Conservation (phyloP, 345 rosid species). For the Psidium friedrichsthalianum region DNA sequence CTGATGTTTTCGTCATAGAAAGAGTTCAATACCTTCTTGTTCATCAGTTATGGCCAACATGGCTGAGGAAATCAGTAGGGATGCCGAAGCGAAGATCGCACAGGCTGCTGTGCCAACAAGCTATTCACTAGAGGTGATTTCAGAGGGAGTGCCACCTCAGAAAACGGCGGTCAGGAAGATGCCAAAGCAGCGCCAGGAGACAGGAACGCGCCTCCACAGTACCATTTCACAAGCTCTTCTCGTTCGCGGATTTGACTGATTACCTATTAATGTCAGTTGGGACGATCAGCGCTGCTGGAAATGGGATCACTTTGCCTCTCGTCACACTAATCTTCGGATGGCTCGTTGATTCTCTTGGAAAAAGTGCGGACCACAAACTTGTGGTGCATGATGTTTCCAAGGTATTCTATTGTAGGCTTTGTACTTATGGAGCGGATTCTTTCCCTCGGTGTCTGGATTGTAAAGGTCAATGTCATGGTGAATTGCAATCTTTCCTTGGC, state of each 20-base stretch:
- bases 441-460: neutral
- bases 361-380: neutral
- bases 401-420: no score
- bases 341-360: conserved; percentile 11
- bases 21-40: neutral
- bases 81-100: neutral
- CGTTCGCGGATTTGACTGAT: conserved; percentile 17
- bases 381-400: conserved; percentile 9
- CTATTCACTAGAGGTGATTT: neutral
- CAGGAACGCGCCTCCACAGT: conserved; percentile 7
- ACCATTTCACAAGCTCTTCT: conserved; percentile 18
- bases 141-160: neutral
- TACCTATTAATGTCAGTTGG: conserved; percentile 8
- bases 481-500: neutral
- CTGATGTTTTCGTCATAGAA: neutral
- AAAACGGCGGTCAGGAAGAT: neutral
- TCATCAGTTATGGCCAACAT: neutral
- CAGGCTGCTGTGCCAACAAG: neutral
- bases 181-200: neutral
- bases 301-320: conserved; percentile 10
- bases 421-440: neutral
- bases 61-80: conserved; percentile 1
- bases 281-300: conserved; percentile 14
- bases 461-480: neutral
- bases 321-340: conserved; percentile 12